Percentiles rank a stretch among this genome's conserved stretches.
phyloP scores from a whole-genome alignment of 495 filamentous ascomycete species.

The Tirmania nivea region DNA sequence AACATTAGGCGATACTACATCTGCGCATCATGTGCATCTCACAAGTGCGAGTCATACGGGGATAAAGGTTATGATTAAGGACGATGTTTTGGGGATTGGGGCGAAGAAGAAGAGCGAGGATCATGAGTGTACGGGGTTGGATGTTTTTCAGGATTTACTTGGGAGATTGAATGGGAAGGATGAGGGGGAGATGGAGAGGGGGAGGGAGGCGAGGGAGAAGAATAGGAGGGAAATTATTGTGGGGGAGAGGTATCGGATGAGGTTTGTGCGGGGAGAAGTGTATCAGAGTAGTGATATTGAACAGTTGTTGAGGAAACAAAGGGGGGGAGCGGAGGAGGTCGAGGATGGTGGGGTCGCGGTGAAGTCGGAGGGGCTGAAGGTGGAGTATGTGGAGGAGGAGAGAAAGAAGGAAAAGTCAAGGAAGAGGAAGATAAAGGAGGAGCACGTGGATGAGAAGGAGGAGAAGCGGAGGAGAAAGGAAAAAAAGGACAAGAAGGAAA shows the following conservation, averaged over 20 bases:
- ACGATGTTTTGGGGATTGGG: conserved; percentile 73
- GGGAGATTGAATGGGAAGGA: conserved; percentile 77
- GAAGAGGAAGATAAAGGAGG: conserved; percentile 7
- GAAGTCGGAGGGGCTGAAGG: not conserved
- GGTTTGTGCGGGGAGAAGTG: conserved; percentile 47
- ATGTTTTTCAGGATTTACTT: conserved; percentile 61
- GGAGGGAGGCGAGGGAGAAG: conserved; percentile 38
- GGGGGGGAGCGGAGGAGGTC: not conserved
- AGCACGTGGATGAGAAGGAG: conserved; percentile 1
- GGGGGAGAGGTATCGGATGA: conserved; percentile 41
- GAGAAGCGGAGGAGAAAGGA: conserved; percentile 2
- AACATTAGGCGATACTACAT: conserved; percentile 50
- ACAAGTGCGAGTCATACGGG: conserved; percentile 54
- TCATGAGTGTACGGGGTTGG: conserved; percentile 58
- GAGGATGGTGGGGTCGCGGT: not conserved
- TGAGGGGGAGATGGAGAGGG: conserved; percentile 29
- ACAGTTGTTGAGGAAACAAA: conserved; percentile 6
- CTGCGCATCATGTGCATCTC: conserved; percentile 45
- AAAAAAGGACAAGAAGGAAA: not conserved
- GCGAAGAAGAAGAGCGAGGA: conserved; percentile 39
- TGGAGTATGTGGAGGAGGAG: not conserved
- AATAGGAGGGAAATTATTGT: conserved; percentile 28
- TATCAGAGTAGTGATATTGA: conserved; percentile 15
- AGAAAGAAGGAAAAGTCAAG: conserved; percentile 10
- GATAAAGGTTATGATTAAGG: conserved; percentile 44